Conservation (phyloP, 345 rosid genomes). For the Garcia nutans region DNA sequence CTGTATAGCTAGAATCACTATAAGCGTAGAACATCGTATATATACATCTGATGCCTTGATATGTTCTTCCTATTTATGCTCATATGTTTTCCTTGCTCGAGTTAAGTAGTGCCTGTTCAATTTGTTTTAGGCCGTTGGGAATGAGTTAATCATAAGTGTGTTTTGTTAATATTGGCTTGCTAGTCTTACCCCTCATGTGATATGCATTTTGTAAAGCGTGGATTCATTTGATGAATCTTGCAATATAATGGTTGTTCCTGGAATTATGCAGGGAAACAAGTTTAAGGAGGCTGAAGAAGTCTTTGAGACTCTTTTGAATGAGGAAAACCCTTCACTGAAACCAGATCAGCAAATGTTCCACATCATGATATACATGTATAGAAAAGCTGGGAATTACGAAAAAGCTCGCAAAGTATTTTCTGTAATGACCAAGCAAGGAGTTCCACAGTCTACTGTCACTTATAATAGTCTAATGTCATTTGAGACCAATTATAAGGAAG, state of each 20-base stretch:
- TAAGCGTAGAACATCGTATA: background rate
- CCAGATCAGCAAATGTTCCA: slow-evolving; percentile 97
- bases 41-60: background rate
- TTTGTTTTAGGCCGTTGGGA: background rate
- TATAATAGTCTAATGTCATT: slow-evolving; percentile 94
- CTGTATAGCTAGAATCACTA: background rate
- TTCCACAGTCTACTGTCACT: slow-evolving; percentile 71
- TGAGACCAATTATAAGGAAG: slow-evolving; percentile 89
- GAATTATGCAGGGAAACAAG: slow-evolving; percentile 59
- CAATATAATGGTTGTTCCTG: slow-evolving; percentile 10
- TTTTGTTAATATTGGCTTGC: background rate
- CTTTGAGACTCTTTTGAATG: slow-evolving; percentile 71
- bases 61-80: background rate
- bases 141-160: background rate
- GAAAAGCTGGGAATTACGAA: slow-evolving; percentile 78
- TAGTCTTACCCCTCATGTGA: background rate
- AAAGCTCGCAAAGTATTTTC: slow-evolving; percentile 78
- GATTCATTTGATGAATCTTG: slow-evolving; percentile 8
- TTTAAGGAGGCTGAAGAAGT: slow-evolving; percentile 82
- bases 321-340: slow-evolving; percentile 60
- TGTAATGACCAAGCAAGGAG: slow-evolving; percentile 69
- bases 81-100: background rate
- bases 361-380: slow-evolving; percentile 91
- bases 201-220: slow-evolving; percentile 3
- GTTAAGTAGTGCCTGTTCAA: background rate